Base-by-base conservation (phyloP, 257 asterid species). In the Solanum chiquidenum region DNA sequence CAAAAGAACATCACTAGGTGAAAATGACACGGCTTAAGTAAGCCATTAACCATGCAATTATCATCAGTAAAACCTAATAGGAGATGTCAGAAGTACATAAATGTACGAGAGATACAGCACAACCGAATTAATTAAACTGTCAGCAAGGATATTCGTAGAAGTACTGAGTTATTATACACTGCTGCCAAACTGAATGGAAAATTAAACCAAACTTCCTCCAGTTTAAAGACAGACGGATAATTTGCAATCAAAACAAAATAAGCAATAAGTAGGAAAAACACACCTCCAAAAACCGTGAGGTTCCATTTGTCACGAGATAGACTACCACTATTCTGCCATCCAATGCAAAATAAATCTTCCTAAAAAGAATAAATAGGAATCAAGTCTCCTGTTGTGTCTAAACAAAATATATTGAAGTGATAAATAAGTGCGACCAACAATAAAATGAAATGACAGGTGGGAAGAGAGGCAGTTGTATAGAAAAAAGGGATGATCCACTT, bases 221-320 rank as follows among this genome's bases (percentile, higher is more conserved):
- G 79, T 42, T 35, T 83, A 86, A 86, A 52, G 44, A 34, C 58
- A 86, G 25, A 35, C 12, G 8, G n/a, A 40, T 46, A 21, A 23
- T 49, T 21, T 64, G 46, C 62, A 87, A 62, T 31, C 77, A 80
- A 55, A 35, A 79, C 27, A 9, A 87, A 60, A 85, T 27, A 31
- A 68, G 55, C 31, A 20, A 29, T 35, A 75, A 88, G 82, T 76
- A 86, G 83, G 75, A 86, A 46, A 74, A 79, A 72, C 91, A 58
- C 90, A 97, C 99, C 99, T 94, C 99, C 99, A 86, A 97, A 92
- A 87, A 97, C 93, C 23, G 99, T 97, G 73, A 94, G 90, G 87
- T 97, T 97, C 92, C 71, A 91, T 91, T 91, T 94, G 86, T 97
- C 99, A 82, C 91, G 94, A 87, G 98, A 89, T 88, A 91, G 94